A percentile compares a stretch with the other conserved stretches of the same genome.
phyloP scores from a whole-genome alignment of 73 alveolate species.

The Paramecium primaurelia region DNA sequence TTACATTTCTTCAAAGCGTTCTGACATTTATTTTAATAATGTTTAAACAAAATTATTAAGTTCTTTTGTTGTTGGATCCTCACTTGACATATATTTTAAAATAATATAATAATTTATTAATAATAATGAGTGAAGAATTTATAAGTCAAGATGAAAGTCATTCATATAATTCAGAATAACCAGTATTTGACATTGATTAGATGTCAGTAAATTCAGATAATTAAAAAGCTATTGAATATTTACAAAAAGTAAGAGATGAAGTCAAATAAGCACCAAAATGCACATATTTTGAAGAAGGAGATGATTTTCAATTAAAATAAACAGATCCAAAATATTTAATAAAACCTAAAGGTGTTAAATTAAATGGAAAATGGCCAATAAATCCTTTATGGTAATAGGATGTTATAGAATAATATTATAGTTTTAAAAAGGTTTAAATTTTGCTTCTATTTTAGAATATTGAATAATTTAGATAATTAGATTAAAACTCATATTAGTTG shows the following conservation, averaged over 20 bases:
- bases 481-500: background rate
- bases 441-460: background rate
- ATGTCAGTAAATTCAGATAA: conserved; percentile 12
- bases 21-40: conserved; percentile 46
- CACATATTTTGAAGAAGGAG: conserved; percentile 10
- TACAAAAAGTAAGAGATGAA: background rate
- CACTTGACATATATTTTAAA: conserved; percentile 30
- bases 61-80: background rate
- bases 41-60: conserved; percentile 12
- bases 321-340: conserved; percentile 25
- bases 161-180: background rate
- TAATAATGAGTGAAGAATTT: background rate
- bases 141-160: background rate
- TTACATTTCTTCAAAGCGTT: conserved; percentile 55
- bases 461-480: background rate
- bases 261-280: background rate
- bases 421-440: background rate
- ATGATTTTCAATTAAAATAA: background rate
- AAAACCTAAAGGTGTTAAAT: background rate
- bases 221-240: conserved; percentile 10
- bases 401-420: background rate
- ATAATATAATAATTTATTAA: background rate
- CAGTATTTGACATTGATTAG: conserved; percentile 10
- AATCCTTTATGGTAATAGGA: background rate
- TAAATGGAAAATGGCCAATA: background rate